phyloP scores from a whole-genome alignment of 2,329 filamentous ascomycete species.

The Coleophoma cylindrospora region DNA sequence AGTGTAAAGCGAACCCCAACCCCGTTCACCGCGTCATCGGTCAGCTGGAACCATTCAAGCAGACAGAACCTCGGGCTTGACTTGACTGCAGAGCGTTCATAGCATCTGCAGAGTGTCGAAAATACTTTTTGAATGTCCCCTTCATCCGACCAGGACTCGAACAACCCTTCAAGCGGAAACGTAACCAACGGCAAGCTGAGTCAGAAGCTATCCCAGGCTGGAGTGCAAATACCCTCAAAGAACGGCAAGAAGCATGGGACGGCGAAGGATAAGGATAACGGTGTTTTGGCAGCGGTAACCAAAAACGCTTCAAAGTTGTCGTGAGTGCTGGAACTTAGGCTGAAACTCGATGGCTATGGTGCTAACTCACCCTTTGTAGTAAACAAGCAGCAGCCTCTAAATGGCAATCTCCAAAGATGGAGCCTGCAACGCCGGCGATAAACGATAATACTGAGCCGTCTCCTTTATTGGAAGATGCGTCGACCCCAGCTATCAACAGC shows the following conservation, averaged over 20 bases:
- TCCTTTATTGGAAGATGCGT: constrained; percentile 24
- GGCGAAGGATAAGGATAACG: constrained; percentile 23
- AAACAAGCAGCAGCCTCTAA: constrained; percentile 15
- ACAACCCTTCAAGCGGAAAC: constrained; percentile 12
- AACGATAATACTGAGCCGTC: constrained; percentile 19
- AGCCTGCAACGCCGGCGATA: constrained; percentile 13
- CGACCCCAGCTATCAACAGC: constrained; percentile 19
- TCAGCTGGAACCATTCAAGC: background rate
- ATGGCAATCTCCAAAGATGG: constrained; percentile 19
- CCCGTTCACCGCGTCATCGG: constrained; percentile 5
- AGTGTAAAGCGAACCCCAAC: constrained; percentile 3
- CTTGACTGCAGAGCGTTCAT: too few relatives aligned
- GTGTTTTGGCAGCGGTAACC: constrained; percentile 24
- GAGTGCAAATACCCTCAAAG: constrained; percentile 21
- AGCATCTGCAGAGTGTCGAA: background rate
- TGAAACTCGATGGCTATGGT: background rate
- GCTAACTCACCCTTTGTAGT: constrained; percentile 6
- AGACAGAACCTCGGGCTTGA: background rate
- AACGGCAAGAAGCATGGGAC: constrained; percentile 28
- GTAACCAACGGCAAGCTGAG: constrained; percentile 15
- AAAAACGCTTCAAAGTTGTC: constrained; percentile 23
- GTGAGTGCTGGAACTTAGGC: constrained; percentile 14
- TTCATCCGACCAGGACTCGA: constrained; percentile 26
- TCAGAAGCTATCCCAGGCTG: constrained; percentile 18
- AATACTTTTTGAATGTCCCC: constrained; percentile 29